Conservation (phyloP, 2,329 filamentous ascomycete genomes). For the Colletotrichum siamense region DNA sequence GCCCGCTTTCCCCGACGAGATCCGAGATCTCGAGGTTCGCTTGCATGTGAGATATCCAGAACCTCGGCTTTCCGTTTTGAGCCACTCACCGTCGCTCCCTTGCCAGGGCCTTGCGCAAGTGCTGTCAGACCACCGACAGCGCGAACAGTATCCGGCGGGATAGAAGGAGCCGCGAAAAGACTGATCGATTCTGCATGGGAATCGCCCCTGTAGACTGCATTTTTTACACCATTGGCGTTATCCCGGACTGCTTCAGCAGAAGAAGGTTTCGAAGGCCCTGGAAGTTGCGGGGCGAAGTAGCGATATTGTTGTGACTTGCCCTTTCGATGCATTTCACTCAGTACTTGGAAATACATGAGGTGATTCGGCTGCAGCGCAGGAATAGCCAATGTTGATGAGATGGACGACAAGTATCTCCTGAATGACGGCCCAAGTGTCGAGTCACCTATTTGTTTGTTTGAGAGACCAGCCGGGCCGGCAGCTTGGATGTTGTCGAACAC, state of each 20-base stretch:
- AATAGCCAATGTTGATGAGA: slow-evolving; percentile 34
- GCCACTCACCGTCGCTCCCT: background rate
- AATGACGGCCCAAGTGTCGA: slow-evolving; percentile 35
- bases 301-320: slow-evolving; percentile 21
- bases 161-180: background rate
- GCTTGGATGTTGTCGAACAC: slow-evolving; percentile 39
- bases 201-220: too few relatives aligned
- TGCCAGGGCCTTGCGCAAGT: slow-evolving; percentile 5
- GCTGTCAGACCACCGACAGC: background rate
- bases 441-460: slow-evolving; percentile 34
- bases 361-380: slow-evolving; percentile 14
- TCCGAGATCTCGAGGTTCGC: background rate
- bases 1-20: background rate
- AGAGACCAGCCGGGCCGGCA: slow-evolving; percentile 32
- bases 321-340: slow-evolving; percentile 19
- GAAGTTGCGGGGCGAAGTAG: background rate
- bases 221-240: background rate
- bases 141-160: background rate
- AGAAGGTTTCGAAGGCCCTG: background rate
- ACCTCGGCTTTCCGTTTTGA: slow-evolving; percentile 7
- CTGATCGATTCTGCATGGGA: background rate
- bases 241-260: background rate
- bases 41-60: background rate
- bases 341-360: slow-evolving; percentile 19
- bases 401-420: slow-evolving; percentile 36